Evolutionary conservation across 768 basidiomycete genomes (phyloP), one percentile per base, ranked within the genome.

Genomic region (Epithele typhae): DNA sequence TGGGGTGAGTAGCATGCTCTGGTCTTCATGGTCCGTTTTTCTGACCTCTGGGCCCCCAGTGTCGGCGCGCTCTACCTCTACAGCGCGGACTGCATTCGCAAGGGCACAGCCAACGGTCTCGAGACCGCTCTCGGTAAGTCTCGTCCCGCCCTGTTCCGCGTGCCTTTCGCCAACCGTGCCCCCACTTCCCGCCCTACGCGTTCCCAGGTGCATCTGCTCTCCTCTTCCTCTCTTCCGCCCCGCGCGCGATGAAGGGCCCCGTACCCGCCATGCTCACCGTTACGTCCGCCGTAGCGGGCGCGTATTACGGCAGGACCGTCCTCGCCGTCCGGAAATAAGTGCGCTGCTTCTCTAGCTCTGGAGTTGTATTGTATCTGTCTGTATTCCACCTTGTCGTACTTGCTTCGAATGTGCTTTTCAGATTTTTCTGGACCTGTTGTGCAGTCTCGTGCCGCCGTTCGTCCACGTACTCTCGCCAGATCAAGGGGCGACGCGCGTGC

Each of bases 51-150:
- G 18, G 12, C n/a, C 39, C 25, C n/a, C 52, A 89, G 87, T 56
- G 87, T 92, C 37, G 90, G 89, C 49, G 68, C 78, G 15, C 72
- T 90, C 39, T 92, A 87, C 64, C 71, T 90, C 21, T 91, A 82
- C 78, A 84, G 87, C 46, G 89, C 82, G 30, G 77, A 87, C 51
- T 73, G 71, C 59, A 85, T 92, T 54, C 80, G 82, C 50, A 87
- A 77, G 59, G 84, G 87, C 30, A 76, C 79, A 11, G 59, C 77
- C 3, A 82, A 86, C 53, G 87, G 90, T n/a, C 66, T 90, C 44
- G 85, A 92, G 60, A 79, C 74, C 24, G 90, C 89, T 32, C 72
- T 91, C 12, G 89, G 90, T 73, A 45, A 48, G 70, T 51, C n/a
- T 25, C 38, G 25, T 43, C n/a, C 41, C 23, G 35, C 18, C 46